phyloP scores from a whole-genome alignment of 805 yeast species.

The Vanderwaltozyma polyspora region DNA sequence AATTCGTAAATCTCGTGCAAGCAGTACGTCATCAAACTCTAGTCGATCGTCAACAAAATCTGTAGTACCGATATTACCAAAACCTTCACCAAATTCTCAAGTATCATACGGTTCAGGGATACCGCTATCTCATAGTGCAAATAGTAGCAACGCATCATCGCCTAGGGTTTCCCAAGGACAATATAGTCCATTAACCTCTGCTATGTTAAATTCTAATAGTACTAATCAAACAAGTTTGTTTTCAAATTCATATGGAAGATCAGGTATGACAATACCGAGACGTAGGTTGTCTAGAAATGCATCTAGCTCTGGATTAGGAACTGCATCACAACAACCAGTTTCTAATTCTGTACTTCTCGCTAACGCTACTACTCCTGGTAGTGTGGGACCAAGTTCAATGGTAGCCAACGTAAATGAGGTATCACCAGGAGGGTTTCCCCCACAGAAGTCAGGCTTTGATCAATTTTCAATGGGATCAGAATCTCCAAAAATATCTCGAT shows the following conservation, averaged over 20 bases:
- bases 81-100: slow-evolving; percentile 18
- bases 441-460: slow-evolving; percentile 15
- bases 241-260: slow-evolving; percentile 13
- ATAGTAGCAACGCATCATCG: slow-evolving; percentile 23
- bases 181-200: slow-evolving; percentile 3
- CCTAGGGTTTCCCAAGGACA: too few species aligned
- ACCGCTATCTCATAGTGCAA: slow-evolving; percentile 12
- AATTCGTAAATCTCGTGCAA: slow-evolving; percentile 17
- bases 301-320: slow-evolving; percentile 24
- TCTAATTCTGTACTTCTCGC: too few species aligned
- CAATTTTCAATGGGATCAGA: slow-evolving; percentile 9
- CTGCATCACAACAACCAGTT: slow-evolving; percentile 18
- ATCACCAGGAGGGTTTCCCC: slow-evolving; percentile 3
- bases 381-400: background rate
- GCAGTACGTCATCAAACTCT: slow-evolving; percentile 17
- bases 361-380: slow-evolving; percentile 2
- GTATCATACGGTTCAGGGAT: slow-evolving; percentile 4
- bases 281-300: slow-evolving; percentile 22
- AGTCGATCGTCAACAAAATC: slow-evolving; percentile 16
- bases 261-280: slow-evolving; percentile 21
- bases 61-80: slow-evolving; percentile 27
- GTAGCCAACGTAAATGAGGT: background rate
- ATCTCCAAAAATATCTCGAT: slow-evolving; percentile 7
- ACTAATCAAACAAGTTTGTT: slow-evolving; percentile 14
- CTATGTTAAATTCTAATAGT: slow-evolving; percentile 6